These are phyloP conservation scores for Teunomyces panamensis DNA, from an alignment of 805 yeast species.

Conservation along the genomic window DNA sequence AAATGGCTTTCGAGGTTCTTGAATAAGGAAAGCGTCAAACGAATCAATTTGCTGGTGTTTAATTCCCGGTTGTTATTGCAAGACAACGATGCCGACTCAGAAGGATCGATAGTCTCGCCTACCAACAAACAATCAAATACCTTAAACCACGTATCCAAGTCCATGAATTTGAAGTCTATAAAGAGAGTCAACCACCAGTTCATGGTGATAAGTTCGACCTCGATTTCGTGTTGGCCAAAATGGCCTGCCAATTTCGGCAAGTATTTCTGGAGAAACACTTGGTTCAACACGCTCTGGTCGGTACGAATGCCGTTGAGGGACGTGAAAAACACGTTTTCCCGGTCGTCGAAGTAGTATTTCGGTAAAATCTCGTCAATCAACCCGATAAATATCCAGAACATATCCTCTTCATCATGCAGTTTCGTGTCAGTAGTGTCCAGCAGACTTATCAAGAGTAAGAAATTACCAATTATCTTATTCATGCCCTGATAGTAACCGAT, in stretches of 20 bases:
- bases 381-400: conserved; percentile 52
- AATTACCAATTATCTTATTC: conserved; percentile 56
- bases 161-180: conserved; percentile 43
- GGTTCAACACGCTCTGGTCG: conserved; percentile 38
- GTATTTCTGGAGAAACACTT: conserved; percentile 26
- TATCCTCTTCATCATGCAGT: conserved; percentile 39
- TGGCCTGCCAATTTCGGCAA: conserved; percentile 42
- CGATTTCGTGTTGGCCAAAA: conserved; percentile 32
- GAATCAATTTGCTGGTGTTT: conserved; percentile 27
- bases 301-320: conserved; percentile 28
- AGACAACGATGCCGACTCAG: not conserved
- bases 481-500: conserved; percentile 61
- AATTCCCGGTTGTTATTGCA: not conserved
- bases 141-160: conserved; percentile 49
- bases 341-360: conserved; percentile 18
- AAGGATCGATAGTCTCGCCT: conserved; percentile 1
- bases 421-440: not conserved
- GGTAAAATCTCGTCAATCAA: conserved; percentile 50
- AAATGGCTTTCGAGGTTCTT: conserved; percentile 33
- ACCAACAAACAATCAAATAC: conserved; percentile 48
- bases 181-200: conserved; percentile 59
- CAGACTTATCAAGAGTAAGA: conserved; percentile 28
- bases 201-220: conserved; percentile 48
- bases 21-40: conserved; percentile 34
- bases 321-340: conserved; percentile 9